phyloP scores from a whole-genome alignment of 768 basidiomycete genomes.

The Cystobasidium tubakii region DNA sequence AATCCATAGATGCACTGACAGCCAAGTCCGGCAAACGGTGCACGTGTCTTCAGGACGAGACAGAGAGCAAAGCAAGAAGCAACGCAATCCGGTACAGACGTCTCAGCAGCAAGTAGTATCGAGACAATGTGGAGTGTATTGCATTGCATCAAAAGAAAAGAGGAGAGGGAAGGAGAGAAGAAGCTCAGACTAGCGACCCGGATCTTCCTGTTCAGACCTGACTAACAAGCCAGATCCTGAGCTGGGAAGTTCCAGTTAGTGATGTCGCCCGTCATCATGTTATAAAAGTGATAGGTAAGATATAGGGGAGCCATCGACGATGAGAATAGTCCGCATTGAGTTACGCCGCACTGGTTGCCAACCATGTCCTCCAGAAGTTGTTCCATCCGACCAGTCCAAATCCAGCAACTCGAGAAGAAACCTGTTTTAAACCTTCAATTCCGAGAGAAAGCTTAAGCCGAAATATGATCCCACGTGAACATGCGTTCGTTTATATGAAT shows the following conservation, averaged over 20 bases:
- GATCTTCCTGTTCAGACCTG: not conserved
- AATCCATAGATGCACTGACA: no score
- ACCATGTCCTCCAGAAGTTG: not conserved
- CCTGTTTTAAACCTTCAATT: not conserved
- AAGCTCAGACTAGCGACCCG: slow-evolving; percentile 19
- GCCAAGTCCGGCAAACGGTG: not conserved
- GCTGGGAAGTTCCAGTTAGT: not conserved
- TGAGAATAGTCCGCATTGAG: slow-evolving; percentile 33
- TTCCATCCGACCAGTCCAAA: not conserved
- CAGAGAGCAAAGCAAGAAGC: not conserved
- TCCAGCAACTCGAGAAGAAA: not conserved
- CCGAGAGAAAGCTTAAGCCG: not conserved
- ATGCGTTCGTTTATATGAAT: not conserved
- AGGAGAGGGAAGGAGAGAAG: not conserved
- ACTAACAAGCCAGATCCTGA: not conserved
- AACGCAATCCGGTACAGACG: no score
- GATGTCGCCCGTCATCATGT: slow-evolving; percentile 12
- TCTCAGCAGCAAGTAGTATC: not conserved
- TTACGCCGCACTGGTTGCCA: slow-evolving; percentile 16
- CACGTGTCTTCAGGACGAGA: not conserved
- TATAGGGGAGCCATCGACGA: slow-evolving; percentile 5
- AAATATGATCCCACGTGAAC: no score
- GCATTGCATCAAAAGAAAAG: not conserved
- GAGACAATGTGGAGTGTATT: not conserved
- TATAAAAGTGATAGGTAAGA: not conserved